Percentiles rank a stretch among this genome's conserved stretches.
Evolutionary conservation across 2,329 filamentous ascomycete genomes (phyloP).

Genomic region (Neopestalotiopsis rosae): DNA sequence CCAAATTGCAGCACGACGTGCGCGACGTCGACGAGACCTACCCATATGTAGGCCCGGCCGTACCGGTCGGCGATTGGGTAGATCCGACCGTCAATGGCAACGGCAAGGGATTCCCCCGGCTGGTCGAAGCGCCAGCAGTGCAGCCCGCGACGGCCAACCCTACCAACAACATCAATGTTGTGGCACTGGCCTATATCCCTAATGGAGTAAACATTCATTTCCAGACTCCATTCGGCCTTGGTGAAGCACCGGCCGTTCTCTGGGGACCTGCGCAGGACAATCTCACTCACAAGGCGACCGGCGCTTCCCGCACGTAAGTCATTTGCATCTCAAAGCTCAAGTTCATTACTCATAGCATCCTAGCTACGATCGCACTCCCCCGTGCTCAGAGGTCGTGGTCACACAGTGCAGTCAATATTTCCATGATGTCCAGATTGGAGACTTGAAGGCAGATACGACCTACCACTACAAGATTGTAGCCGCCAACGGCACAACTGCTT

Average conservation of each 20-base stretch:
- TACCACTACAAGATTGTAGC: conserved; percentile 13
- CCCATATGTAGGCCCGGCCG: conserved; percentile 5
- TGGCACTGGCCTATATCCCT: conserved; percentile 13
- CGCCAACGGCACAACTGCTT: conserved; percentile 12
- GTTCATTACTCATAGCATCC: neutral
- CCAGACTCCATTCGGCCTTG: conserved; percentile 11
- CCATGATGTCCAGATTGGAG: conserved; percentile 4
- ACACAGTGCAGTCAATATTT: conserved; percentile 13
- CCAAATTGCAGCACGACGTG: conserved; percentile 8
- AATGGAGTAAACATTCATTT: conserved; percentile 13
- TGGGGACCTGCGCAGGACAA: neutral
- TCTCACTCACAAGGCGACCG: neutral
- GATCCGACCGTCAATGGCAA: conserved; percentile 13
- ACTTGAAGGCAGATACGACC: conserved; percentile 4
- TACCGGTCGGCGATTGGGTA: conserved; percentile 11
- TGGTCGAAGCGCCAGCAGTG: conserved; percentile 13
- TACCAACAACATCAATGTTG: conserved; percentile 14
- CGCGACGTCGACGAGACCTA: conserved; percentile 16
- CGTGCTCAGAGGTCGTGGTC: conserved; percentile 11
- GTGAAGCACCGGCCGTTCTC: neutral
- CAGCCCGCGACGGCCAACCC: neutral
- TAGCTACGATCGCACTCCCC: conserved; percentile 14
- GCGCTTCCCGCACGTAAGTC: neutral
- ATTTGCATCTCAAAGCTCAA: neutral
- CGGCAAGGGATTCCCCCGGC: conserved; percentile 13